Conservation (phyloP, 1,284 basidiomycete genomes). For the Violaceomyces palustris region DNA sequence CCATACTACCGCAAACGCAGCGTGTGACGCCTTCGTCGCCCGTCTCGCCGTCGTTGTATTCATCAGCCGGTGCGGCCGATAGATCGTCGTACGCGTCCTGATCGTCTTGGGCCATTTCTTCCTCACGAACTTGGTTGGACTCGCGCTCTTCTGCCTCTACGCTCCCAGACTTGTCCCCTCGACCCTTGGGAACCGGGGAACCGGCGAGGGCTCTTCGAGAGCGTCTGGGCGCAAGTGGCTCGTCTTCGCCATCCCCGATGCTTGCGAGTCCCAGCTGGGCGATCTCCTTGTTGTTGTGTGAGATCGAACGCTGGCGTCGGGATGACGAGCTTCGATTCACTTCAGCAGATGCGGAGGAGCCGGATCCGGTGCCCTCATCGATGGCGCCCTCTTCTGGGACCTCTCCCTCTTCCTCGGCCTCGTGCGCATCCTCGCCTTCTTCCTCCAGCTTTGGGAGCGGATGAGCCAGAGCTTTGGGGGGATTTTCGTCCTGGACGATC, state of each 20-base stretch:
- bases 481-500: background rate
- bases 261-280: constrained; percentile 28
- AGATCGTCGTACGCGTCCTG: background rate
- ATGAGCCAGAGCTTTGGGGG: constrained; percentile 1
- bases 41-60: constrained; percentile 3
- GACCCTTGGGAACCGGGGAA: constrained; percentile 19
- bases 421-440: background rate
- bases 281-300: constrained; percentile 26
- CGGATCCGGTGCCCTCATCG: constrained; percentile 1
- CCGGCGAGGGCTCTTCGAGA: constrained; percentile 23
- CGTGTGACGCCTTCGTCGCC: constrained; percentile 77
- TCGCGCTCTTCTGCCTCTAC: constrained; percentile 2
- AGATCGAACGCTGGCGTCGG: background rate
- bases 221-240: constrained; percentile 21
- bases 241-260: constrained; percentile 30
- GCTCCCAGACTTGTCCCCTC: background rate
- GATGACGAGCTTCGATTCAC: background rate
- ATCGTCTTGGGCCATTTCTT: constrained; percentile 18
- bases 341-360: too few relatives aligned
- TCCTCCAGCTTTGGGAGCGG: background rate
- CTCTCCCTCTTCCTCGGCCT: background rate
- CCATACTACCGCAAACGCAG: constrained; percentile 84
- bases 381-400: background rate
- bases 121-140: background rate
- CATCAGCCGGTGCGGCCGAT: background rate